A percentile compares a stretch with the other conserved stretches of the same genome.
Evolutionary conservation across 225 moss, liverwort and hornwort genomes (phyloP).

Genomic region (Bryoerythrophyllum caledonicum): DNA sequence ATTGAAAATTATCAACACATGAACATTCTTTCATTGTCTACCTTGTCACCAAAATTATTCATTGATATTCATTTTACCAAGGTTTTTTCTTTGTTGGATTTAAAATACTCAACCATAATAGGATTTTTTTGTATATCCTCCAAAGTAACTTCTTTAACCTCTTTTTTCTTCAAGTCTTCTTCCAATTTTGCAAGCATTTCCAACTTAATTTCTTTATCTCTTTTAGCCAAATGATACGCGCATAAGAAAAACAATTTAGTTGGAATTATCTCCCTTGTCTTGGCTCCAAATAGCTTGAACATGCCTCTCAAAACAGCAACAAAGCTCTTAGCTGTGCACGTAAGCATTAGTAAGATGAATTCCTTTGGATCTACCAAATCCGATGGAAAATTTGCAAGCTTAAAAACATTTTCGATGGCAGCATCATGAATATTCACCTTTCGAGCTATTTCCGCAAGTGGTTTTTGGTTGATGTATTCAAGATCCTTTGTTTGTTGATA

Average conservation of each 20-base stretch:
- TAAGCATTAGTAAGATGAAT: constrained; percentile 76
- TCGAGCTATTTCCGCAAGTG: constrained; percentile 54
- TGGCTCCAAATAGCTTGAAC: constrained; percentile 87
- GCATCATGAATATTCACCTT: constrained; percentile 57
- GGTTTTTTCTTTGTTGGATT: constrained; percentile 21
- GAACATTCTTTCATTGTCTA: background rate
- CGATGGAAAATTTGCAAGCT: constrained; percentile 81
- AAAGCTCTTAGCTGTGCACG: constrained; percentile 65
- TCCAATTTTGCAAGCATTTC: constrained; percentile 43
- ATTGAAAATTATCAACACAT: background rate
- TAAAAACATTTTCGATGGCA: constrained; percentile 81
- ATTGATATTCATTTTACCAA: constrained; percentile 8
- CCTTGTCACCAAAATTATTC: accelerated
- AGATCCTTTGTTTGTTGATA: constrained; percentile 76
- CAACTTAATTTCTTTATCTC: constrained; percentile 65
- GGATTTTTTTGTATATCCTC: constrained; percentile 39
- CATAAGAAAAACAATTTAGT: constrained; percentile 63
- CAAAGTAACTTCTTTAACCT: constrained; percentile 24
- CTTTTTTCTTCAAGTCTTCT: constrained; percentile 26
- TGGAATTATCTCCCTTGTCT: constrained; percentile 42
- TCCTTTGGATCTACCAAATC: constrained; percentile 96
- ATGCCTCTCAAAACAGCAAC: constrained; percentile 68
- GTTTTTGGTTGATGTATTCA: constrained; percentile 77
- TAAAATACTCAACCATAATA: constrained; percentile 46
- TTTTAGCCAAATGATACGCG: constrained; percentile 68